These are phyloP conservation scores for Russula emetica DNA, from an alignment of 768 basidiomycete genomes.

Conservation along the genomic window DNA sequence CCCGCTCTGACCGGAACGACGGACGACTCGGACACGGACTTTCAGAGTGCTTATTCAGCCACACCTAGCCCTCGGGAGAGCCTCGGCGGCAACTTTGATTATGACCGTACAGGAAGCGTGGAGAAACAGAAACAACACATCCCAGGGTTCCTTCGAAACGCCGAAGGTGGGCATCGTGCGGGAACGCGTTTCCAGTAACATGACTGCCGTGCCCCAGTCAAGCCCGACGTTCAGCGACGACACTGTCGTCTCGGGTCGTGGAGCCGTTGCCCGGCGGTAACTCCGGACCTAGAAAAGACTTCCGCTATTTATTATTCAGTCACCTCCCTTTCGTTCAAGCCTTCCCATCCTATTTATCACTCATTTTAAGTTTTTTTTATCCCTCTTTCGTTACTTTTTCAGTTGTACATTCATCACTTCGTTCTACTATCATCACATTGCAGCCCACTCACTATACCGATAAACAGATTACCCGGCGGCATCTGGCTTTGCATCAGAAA, in stretches of 20 bases:
- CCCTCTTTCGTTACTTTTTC: slow-evolving; percentile 4
- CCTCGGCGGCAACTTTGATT: slow-evolving; percentile 45
- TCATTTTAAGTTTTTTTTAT: slow-evolving; percentile 16
- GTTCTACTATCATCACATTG: slow-evolving; percentile 1
- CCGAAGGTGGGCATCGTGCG: slow-evolving; percentile 36
- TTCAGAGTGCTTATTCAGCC: slow-evolving; percentile 77
- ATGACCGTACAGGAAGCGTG: slow-evolving; percentile 17
- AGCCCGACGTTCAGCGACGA: slow-evolving; percentile 42
- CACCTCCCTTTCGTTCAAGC: background rate
- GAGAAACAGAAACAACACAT: slow-evolving; percentile 32
- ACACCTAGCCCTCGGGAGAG: slow-evolving; percentile 60
- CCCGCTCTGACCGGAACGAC: slow-evolving; percentile 29
- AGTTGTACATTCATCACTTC: slow-evolving; percentile 4
- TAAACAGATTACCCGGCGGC: slow-evolving; percentile 6
- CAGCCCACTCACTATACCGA: slow-evolving; percentile 14
- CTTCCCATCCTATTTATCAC: slow-evolving; percentile 22
- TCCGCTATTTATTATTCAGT: background rate
- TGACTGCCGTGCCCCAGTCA: slow-evolving; percentile 46
- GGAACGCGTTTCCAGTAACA: slow-evolving; percentile 53
- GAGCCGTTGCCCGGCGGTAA: slow-evolving; percentile 6
- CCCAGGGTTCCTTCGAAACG: slow-evolving; percentile 32
- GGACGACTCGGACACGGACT: slow-evolving; percentile 45
- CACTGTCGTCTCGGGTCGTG: slow-evolving; percentile 31
- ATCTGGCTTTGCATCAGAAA: slow-evolving; percentile 4
- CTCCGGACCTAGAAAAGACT: background rate